Conservation (phyloP, 805 yeast species). For the Lipomyces yamanashiensis region DNA sequence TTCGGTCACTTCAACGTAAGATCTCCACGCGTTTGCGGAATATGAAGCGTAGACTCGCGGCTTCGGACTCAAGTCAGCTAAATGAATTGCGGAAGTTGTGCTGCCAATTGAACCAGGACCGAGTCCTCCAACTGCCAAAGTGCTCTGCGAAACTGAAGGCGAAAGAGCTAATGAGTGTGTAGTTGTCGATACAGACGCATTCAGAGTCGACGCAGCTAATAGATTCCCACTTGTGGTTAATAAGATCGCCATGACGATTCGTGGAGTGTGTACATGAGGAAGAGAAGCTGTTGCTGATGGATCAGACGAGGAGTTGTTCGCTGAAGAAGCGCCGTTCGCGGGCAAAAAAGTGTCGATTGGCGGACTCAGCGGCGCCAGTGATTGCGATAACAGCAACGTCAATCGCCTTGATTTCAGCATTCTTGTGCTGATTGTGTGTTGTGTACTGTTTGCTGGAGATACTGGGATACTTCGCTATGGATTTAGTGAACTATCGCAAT, state of each 20-base stretch:
- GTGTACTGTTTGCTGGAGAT: no score
- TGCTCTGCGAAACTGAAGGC: conserved; percentile 30
- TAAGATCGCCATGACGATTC: conserved; percentile 31
- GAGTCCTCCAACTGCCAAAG: conserved; percentile 2
- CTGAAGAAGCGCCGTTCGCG: not conserved
- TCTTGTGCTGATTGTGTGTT: not conserved
- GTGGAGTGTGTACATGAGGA: conserved; percentile 24
- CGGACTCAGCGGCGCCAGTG: conserved; percentile 17
- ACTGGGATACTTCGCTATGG: no score
- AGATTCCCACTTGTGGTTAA: conserved; percentile 26
- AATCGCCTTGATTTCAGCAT: conserved; percentile 38
- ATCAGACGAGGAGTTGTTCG: not conserved
- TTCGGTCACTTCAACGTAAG: conserved; percentile 14
- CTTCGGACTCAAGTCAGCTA: conserved; percentile 30
- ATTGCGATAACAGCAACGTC: conserved; percentile 34
- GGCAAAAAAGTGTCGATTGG: conserved; percentile 28
- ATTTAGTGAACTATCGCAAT: no score
- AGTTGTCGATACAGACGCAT: not conserved
- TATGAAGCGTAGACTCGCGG: conserved; percentile 39
- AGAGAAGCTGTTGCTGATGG: conserved; percentile 3
- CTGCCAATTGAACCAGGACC: conserved; percentile 8
- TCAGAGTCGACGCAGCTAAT: conserved; percentile 27
- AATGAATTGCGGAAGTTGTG: conserved; percentile 19
- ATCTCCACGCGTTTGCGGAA: conserved; percentile 36
- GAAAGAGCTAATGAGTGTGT: conserved; percentile 27